Evolutionary conservation across 2,329 filamentous ascomycete genomes (phyloP), one percentile per base, ranked within the genome.

Genomic region (Blastomyces percursus): DNA sequence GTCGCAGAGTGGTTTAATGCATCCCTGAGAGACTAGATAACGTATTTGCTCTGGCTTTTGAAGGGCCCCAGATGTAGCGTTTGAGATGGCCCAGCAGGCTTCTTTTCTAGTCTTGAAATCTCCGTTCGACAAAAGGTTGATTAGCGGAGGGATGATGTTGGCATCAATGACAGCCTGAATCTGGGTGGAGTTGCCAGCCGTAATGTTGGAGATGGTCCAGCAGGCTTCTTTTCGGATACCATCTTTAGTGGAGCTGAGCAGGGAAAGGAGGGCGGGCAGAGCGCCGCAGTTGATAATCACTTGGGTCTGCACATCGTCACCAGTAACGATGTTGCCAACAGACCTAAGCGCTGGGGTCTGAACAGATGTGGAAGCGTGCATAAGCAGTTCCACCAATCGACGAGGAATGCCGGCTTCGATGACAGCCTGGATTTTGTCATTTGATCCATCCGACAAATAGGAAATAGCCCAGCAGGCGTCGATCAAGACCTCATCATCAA

Each of bases 381-480:
- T 96, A 67, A 99, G 85, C 62, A 99, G 85, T 82, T 99, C 94
- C 4, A 99, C 94, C 8, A 99, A 86, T 66, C 94, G 89, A 67
- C 94, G 92, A 66, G 94, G 94, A 66, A 99, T 99, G 68, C 94
- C 93, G 54, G 93, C 94, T 80, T 99, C 94, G 71, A 99, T 97
- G 62, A 99, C 94, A 56, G 94, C 93, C 79, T 99, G 94, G 67
- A 99, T 99, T 82, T 99, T 99, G 74, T 99, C 94, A 76, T 99
- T 99, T 71, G 92, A 90, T 52, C 94, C 94, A 76, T 99, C 94
- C 2, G 94, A 97, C 24, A 99, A 86, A 74, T 99, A 99, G 0
- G 93, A 97, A 72, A 99, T 97, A 66, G 94, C 94, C 94, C 94
- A 99, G 86, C 94, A 99, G 64, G 94, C 94, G 77, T 99, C 94